These are phyloP conservation scores for Stellera chamaejasme DNA, from an alignment of 345 rosid genomes.

Conservation along the genomic window DNA sequence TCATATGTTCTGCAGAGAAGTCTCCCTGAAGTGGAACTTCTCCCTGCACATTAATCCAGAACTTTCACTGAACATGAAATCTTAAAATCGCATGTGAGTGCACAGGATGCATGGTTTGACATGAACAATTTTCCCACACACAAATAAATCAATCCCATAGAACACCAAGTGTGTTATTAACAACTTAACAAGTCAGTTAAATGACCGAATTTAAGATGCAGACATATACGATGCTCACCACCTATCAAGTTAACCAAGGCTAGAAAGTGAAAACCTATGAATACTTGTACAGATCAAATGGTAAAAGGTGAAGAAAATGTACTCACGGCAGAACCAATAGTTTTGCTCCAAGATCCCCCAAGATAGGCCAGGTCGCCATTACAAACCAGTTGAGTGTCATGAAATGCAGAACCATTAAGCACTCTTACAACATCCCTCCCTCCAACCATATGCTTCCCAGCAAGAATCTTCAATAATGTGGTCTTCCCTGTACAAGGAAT, in stretches of 20 bases:
- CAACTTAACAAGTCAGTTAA: too few relatives aligned
- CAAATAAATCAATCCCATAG: too few relatives aligned
- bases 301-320: background rate
- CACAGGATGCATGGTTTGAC: constrained; percentile 1
- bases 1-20: constrained; percentile 94
- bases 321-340: constrained; percentile 82
- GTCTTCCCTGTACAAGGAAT: constrained; percentile 54
- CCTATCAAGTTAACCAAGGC: too few relatives aligned
- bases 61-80: background rate
- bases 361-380: constrained; percentile 78
- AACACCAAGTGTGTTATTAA: too few relatives aligned
- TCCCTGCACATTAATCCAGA: constrained; percentile 41
- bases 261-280: too few relatives aligned
- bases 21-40: constrained; percentile 95
- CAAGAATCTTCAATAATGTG: constrained; percentile 67
- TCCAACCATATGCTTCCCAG: constrained; percentile 96
- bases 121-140: too few relatives aligned
- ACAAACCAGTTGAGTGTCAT: constrained; percentile 82
- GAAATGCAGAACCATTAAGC: constrained; percentile 73
- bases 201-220: too few relatives aligned
- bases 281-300: background rate
- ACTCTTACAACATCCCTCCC: constrained; percentile 78
- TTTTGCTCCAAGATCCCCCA: constrained; percentile 96
- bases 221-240: too few relatives aligned
- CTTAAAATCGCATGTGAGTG: background rate